Base-by-base conservation (phyloP, 2,329 filamentous ascomycete species). In the Penicillium sp. region DNA sequence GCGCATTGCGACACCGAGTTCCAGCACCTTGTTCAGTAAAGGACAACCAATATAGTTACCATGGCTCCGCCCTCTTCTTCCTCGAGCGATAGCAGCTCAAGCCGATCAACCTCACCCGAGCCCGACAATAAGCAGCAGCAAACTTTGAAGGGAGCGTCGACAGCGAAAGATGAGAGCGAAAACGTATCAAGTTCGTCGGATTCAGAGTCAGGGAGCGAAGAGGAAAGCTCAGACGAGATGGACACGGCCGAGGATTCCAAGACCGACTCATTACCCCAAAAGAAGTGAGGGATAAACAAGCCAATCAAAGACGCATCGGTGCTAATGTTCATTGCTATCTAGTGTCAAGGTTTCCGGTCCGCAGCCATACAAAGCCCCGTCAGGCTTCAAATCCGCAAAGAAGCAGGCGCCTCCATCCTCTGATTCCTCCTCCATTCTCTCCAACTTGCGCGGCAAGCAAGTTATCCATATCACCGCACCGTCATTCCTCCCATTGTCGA, bases 401-500 rank as follows among this genome's bases (percentile, higher is more conserved):
- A 59, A 59, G 37, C 55, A 59, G 28, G 37, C 52, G 12, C 47
- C 57, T 4, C 54, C 58, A 17, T 60, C 59, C 30, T 60, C 62
- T 2, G 52, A 43, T 30, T 49, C 57, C 29, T 53, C 58, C 30
- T 60, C 64, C 15, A 37, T 61, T 15, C 56, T 67, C 27, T 62
- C 65, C 25, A 54, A 67, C 33, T 55, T 69, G 33, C 51, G 51
- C 33, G 64, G 63, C 35, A 73, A 72, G 48, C 65, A 72, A 51
- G 49, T 73, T 32, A 68, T 68, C 57, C 68, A 73, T 44, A 68
- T 73, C 39, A 67, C 66, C 12, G 68, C 67, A 1, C 70, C 70
- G 2, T 55, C 64, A 3, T 64, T 56, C 31, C 57, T 73, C 12
- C 65, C 68, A 12, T 45, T 73, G 22, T 62, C 62, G 6, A 61